Percentiles rank a stretch among this genome's conserved stretches.
These are phyloP conservation scores for Sphaerobolus stellatus DNA, from an alignment of 1,284 basidiomycete genomes.

Conservation along the genomic window DNA sequence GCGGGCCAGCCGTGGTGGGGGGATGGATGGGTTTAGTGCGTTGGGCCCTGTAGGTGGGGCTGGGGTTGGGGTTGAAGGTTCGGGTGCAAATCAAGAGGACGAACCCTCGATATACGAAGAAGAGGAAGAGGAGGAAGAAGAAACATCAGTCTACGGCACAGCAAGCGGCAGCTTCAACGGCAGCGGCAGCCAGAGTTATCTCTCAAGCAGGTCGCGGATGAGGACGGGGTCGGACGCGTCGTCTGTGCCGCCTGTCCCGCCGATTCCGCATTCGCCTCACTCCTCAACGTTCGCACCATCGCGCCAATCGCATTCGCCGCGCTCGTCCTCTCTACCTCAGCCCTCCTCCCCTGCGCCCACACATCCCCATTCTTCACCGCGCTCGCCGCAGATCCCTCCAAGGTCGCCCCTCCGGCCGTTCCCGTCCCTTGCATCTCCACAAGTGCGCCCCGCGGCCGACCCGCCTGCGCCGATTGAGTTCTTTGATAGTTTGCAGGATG, in stretches of 20 bases:
- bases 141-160: slow-evolving; percentile 21
- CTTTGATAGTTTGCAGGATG: slow-evolving; percentile 69
- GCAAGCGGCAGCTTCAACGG: too few species aligned
- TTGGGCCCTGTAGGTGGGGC: too few species aligned
- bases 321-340: not conserved
- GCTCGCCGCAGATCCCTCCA: not conserved
- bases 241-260: too few species aligned
- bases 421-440: too few species aligned
- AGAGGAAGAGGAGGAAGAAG: not conserved
- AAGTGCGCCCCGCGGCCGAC: too few species aligned
- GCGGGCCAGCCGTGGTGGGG: too few species aligned
- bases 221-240: too few species aligned
- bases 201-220: slow-evolving; percentile 19
- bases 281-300: slow-evolving; percentile 15
- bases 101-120: not conserved
- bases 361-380: slow-evolving; percentile 20
- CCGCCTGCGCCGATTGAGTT: slow-evolving; percentile 58
- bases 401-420: too few species aligned
- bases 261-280: too few species aligned
- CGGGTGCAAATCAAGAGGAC: slow-evolving; percentile 4
- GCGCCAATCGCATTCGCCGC: not conserved
- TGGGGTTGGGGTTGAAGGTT: too few species aligned
- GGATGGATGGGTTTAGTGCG: too few species aligned
- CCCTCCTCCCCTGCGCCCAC: too few species aligned
- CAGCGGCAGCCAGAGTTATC: slow-evolving; percentile 2